phyloP scores from a whole-genome alignment of 2,329 filamentous ascomycete species.

The Phaeophleospora eucalypticola region DNA sequence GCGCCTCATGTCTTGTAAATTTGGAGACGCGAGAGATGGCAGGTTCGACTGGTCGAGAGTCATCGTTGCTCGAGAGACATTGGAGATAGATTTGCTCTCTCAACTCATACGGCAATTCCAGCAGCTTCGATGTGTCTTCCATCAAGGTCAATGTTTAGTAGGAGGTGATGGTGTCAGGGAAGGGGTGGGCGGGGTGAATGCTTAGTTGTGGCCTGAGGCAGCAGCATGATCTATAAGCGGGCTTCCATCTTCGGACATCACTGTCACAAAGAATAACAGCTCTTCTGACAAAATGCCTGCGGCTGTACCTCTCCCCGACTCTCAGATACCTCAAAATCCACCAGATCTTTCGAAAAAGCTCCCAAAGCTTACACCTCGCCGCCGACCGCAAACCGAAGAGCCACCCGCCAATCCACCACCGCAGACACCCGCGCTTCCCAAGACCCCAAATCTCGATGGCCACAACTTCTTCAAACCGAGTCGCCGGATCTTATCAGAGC shows the following conservation, averaged over 20 bases:
- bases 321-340: constrained; percentile 16
- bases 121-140: not conserved
- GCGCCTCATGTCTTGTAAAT: not conserved
- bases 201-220: not conserved
- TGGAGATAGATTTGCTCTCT: not conserved
- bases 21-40: not conserved
- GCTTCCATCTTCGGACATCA: not conserved
- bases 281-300: constrained; percentile 5
- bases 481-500: constrained; percentile 73
- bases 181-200: not conserved
- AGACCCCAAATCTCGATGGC: constrained; percentile 57
- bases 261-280: not conserved
- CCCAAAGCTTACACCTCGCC: constrained; percentile 64
- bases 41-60: not conserved
- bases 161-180: not conserved
- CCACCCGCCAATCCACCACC: constrained; percentile 56
- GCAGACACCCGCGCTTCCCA: constrained; percentile 67
- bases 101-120: not conserved
- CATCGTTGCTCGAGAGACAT: not conserved
- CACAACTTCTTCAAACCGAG: constrained; percentile 60
- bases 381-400: constrained; percentile 47
- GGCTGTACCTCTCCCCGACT: constrained; percentile 9
- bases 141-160: not conserved
- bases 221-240: not conserved
- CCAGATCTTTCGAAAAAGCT: constrained; percentile 56